A percentile compares a stretch with the other conserved stretches of the same genome.
Conservation (phyloP, 2,329 filamentous ascomycete species). For the Arachnomyces sp. region DNA sequence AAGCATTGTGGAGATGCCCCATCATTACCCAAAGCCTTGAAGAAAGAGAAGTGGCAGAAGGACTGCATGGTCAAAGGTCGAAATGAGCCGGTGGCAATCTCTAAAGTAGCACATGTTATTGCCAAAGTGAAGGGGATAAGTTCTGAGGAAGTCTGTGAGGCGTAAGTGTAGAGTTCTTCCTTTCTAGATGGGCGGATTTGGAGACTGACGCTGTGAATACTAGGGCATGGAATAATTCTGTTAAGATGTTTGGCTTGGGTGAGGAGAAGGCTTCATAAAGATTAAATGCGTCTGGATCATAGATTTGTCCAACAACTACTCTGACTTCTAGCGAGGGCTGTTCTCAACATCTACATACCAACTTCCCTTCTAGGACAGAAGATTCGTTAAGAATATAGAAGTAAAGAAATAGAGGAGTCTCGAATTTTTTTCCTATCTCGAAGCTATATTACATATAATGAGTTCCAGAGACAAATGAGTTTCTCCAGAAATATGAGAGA, state of each 20-base stretch:
- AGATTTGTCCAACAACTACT: too few species aligned
- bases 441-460: too few species aligned
- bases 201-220: neutral
- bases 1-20: slow-evolving; percentile 63
- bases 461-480: too few species aligned
- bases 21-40: slow-evolving; percentile 69
- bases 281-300: too few species aligned
- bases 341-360: too few species aligned
- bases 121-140: slow-evolving; percentile 73
- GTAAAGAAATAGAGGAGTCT: too few species aligned
- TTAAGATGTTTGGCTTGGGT: slow-evolving; percentile 67
- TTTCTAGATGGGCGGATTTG: neutral
- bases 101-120: slow-evolving; percentile 78
- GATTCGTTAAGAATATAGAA: too few species aligned
- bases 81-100: slow-evolving; percentile 85
- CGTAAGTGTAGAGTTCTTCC: slow-evolving; percentile 38
- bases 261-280: slow-evolving; percentile 22
- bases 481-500: too few species aligned
- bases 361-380: too few species aligned
- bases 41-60: slow-evolving; percentile 90
- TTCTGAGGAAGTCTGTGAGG: slow-evolving; percentile 77
- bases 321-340: too few species aligned
- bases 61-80: slow-evolving; percentile 88
- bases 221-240: slow-evolving; percentile 70
- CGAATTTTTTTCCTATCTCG: too few species aligned